Evolutionary conservation across 2,329 filamentous ascomycete genomes (phyloP).

Genomic region (Orbilia brochopaga): DNA sequence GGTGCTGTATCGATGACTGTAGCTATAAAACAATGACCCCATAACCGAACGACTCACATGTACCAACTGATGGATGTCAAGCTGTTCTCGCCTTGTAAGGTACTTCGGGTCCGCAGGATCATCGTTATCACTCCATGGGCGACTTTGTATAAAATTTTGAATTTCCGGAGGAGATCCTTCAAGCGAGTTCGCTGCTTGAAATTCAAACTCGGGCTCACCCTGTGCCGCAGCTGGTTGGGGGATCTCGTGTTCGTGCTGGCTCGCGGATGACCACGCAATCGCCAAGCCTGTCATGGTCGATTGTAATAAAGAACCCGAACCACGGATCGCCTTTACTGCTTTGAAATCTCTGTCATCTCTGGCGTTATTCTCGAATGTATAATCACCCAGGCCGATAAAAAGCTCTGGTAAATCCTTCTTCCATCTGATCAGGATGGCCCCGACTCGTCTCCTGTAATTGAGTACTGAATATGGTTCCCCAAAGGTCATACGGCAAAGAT

Average conservation of each 20-base stretch:
- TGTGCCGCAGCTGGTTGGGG: too few relatives aligned
- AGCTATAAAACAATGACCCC: slow-evolving; percentile 5
- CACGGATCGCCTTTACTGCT: background rate
- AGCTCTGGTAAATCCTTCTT: slow-evolving; percentile 9
- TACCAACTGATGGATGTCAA: too few relatives aligned
- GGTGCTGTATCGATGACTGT: slow-evolving; percentile 2
- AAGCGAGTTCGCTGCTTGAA: too few relatives aligned
- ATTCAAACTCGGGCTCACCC: too few relatives aligned
- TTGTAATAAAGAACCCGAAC: slow-evolving; percentile 1
- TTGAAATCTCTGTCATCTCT: background rate
- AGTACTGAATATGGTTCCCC: slow-evolving; percentile 7
- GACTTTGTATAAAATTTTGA: too few relatives aligned
- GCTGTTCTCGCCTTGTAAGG: background rate
- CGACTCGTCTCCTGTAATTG: slow-evolving; percentile 23
- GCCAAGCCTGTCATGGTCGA: slow-evolving; percentile 13
- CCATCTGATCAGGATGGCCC: slow-evolving; percentile 16
- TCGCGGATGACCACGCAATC: slow-evolving; percentile 18
- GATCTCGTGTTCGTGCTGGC: too few relatives aligned
- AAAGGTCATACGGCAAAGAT: slow-evolving; percentile 23
- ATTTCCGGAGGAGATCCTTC: too few relatives aligned
- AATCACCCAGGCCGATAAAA: slow-evolving; percentile 17
- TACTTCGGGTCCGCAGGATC: too few relatives aligned
- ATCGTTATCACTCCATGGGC: too few relatives aligned
- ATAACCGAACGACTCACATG: background rate
- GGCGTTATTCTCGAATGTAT: background rate